A percentile compares a stretch with the other conserved stretches of the same genome.
Conservation (phyloP, 352 stramenopile species). For the Phytopythium montanum region DNA sequence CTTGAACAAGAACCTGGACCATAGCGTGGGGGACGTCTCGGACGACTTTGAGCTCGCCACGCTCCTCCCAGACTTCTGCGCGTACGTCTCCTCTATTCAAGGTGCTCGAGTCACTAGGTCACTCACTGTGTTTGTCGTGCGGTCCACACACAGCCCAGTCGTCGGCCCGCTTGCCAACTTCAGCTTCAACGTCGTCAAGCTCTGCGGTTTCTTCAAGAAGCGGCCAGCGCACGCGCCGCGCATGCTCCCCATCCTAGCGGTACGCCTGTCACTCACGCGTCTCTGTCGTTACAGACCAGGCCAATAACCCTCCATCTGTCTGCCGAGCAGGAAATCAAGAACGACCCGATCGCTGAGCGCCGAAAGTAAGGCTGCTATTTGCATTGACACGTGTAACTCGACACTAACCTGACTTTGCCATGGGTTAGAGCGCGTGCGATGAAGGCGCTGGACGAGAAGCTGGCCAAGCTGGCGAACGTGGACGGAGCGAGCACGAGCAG, state of each 20-base stretch:
- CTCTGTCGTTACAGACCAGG: background rate
- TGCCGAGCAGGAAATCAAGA: slow-evolving; percentile 33
- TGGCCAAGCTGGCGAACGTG: slow-evolving; percentile 72
- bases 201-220: slow-evolving; percentile 85
- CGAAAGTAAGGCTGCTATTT: slow-evolving; percentile 61
- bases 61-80: slow-evolving; percentile 64
- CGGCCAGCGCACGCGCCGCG: slow-evolving; percentile 50
- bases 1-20: slow-evolving; percentile 72
- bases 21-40: slow-evolving; percentile 66
- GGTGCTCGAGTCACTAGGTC: no score
- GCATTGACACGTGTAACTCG: background rate
- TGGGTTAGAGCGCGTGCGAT: slow-evolving; percentile 70
- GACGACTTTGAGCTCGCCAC: slow-evolving; percentile 75
- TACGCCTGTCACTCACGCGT: slow-evolving; percentile 14
- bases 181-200: slow-evolving; percentile 78
- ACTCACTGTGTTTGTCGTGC: slow-evolving; percentile 3
- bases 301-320: background rate
- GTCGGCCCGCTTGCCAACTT: slow-evolving; percentile 68
- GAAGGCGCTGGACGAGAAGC: slow-evolving; percentile 86
- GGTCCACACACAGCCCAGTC: slow-evolving; percentile 44
- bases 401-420: background rate
- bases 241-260: slow-evolving; percentile 62
- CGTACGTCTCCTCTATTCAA: no score
- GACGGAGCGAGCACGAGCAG: slow-evolving; percentile 10
- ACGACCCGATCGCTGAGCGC: slow-evolving; percentile 80